phyloP scores from a whole-genome alignment of 106 monocot genomes.

The Dactylorhiza incarnata region DNA sequence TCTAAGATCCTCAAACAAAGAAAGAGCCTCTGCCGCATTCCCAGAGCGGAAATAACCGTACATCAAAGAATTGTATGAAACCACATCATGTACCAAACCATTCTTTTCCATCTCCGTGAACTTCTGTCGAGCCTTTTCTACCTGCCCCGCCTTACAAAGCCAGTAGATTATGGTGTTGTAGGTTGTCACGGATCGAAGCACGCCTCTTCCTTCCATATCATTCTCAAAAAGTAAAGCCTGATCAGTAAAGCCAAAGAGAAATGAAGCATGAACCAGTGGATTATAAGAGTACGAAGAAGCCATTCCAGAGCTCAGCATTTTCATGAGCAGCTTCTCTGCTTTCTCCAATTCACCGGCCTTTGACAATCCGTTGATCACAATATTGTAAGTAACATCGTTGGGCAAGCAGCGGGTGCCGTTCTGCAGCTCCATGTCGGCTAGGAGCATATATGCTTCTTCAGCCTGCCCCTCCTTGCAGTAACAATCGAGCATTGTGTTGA shows the following conservation, averaged over 20 bases:
- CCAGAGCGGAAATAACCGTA: slow-evolving; percentile 74
- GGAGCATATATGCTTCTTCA: slow-evolving; percentile 36
- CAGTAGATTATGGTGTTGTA: slow-evolving; percentile 75
- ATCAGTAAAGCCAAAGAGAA: slow-evolving; percentile 34
- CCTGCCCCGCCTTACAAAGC: slow-evolving; percentile 45
- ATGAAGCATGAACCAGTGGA: slow-evolving; percentile 60
- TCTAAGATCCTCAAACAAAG: slow-evolving; percentile 42
- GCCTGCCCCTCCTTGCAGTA: slow-evolving; percentile 60
- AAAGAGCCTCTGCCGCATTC: slow-evolving; percentile 46
- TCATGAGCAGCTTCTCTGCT: slow-evolving; percentile 47
- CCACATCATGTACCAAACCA: slow-evolving; percentile 40
- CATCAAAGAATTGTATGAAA: slow-evolving; percentile 76
- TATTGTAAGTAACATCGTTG: slow-evolving; percentile 70
- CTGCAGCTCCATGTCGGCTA: slow-evolving; percentile 48
- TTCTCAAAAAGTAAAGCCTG: slow-evolving; percentile 42
- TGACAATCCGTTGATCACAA: slow-evolving; percentile 61
- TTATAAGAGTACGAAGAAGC: slow-evolving; percentile 58
- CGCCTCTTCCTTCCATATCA: slow-evolving; percentile 51
- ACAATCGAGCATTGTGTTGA: slow-evolving; percentile 78
- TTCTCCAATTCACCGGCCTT: slow-evolving; percentile 62
- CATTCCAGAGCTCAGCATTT: slow-evolving; percentile 36
- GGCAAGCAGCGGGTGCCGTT: slow-evolving; percentile 28
- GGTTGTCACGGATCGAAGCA: slow-evolving; percentile 36
- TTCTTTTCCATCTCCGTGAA: slow-evolving; percentile 56
- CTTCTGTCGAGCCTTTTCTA: slow-evolving; percentile 48